A percentile compares a stretch with the other conserved stretches of the same genome.
phyloP scores from a whole-genome alignment of 129 eudicot species.

The Centella asiatica region DNA sequence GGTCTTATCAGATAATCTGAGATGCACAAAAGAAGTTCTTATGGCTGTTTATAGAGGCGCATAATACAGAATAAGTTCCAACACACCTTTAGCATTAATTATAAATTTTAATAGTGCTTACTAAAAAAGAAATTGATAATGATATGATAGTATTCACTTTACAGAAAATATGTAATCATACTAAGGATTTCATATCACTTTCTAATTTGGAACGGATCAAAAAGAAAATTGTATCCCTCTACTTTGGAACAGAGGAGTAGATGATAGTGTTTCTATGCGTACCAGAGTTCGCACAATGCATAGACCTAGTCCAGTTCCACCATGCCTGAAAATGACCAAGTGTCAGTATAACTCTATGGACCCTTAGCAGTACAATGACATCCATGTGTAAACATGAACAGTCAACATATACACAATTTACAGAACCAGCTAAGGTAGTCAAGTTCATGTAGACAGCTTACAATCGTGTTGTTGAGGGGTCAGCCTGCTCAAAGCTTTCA shows the following conservation, averaged over 20 bases:
- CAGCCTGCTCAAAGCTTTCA: constrained; percentile 99
- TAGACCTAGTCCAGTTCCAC: constrained; percentile 97
- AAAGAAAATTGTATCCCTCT: too few relatives aligned
- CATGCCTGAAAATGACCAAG: constrained; percentile 66
- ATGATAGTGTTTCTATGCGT: constrained; percentile 18
- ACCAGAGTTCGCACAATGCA: constrained; percentile 97
- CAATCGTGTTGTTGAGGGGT: constrained; percentile 93
- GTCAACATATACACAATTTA: background rate
- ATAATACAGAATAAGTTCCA: too few relatives aligned
- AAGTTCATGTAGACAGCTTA: constrained; percentile 25
- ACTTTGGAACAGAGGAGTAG: too few relatives aligned
- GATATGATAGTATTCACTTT: background rate
- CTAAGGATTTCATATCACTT: too few relatives aligned
- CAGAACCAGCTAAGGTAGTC: background rate
- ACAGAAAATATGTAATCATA: too few relatives aligned
- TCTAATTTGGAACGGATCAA: too few relatives aligned
- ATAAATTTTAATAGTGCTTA: too few relatives aligned
- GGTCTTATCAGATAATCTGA: background rate
- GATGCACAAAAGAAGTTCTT: background rate
- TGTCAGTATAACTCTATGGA: constrained; percentile 1
- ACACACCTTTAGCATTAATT: too few relatives aligned
- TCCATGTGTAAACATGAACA: background rate
- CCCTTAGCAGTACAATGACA: background rate
- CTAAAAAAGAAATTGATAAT: too few relatives aligned
- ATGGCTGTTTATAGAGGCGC: too few relatives aligned